Base-by-base conservation (phyloP, 2,329 filamentous ascomycete genomes). In the Zelopaecilomyces penicillatus region DNA sequence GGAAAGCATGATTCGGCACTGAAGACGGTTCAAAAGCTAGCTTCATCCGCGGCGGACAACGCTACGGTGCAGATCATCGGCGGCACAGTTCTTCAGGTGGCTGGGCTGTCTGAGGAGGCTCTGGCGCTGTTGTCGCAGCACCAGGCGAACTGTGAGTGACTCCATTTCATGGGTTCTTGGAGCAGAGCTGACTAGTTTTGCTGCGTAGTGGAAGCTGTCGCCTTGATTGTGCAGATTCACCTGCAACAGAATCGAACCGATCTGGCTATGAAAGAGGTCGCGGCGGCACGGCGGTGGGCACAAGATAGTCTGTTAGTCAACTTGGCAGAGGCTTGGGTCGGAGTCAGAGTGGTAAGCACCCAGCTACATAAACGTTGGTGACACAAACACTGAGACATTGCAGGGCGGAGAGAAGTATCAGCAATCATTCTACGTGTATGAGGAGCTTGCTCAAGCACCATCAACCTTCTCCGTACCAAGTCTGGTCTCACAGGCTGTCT, bases 381-480 rank as follows among this genome's bases (percentile, higher is more conserved):
- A 8, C 19, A 10, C 28, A 11, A 38, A 40, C 49, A 52, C 58
- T 66, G 52, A 70, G 47, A 34, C 30, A 31, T 5, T 43, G 28
- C 49, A 95, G 85, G 91, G 91, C 59, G 90, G 90, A 54, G 89
- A 95, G 56, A 93, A 88, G 64, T 97, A 97, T 67, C 93, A 97
- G 61, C 87, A 93, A 60, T 84, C 91, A 12, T 97, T 95, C 68
- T 97, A 98, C 73, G 91, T 97, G 49, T 97, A 88, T 59, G 91
- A 97, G 67, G 93, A 98, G 66, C 79, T 97, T 40, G 91, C 93
- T 4, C 87, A 95, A 61, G 83, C 87, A 29, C 84, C 89, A 3
- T 82, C 86, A 30, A 89, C 87, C 12, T 82, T 87, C 40, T 87
- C 87, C 11, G 75, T 83, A 42, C 75, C 82, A 54, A 85, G 80